Percentiles rank a stretch among this genome's conserved stretches.
Conservation (phyloP, 2,329 filamentous ascomycete species). For the Colletotrichum theobromicola region DNA sequence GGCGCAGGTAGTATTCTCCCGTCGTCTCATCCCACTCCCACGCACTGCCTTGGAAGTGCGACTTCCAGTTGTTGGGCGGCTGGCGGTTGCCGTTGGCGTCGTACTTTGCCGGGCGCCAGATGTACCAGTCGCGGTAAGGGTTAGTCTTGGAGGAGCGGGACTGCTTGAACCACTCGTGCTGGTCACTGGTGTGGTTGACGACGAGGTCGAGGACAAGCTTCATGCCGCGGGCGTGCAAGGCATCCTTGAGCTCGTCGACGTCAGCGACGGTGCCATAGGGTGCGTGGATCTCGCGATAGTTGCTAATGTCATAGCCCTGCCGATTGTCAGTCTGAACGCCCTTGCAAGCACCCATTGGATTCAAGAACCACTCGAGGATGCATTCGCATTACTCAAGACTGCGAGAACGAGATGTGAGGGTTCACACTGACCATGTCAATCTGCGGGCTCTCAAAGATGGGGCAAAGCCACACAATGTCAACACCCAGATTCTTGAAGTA, state of each 20-base stretch:
- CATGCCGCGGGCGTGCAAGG: slow-evolving; percentile 67
- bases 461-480: slow-evolving; percentile 62
- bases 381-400: neutral
- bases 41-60: slow-evolving; percentile 36
- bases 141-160: slow-evolving; percentile 58
- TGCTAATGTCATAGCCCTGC: slow-evolving; percentile 70
- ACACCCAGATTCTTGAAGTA: slow-evolving; percentile 61
- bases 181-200: slow-evolving; percentile 70
- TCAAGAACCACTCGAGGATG: neutral
- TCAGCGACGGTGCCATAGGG: slow-evolving; percentile 72
- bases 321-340: neutral
- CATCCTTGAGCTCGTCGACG: slow-evolving; percentile 66
- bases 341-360: neutral
- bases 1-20: slow-evolving; percentile 64
- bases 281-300: slow-evolving; percentile 71
- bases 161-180: slow-evolving; percentile 65
- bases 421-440: slow-evolving; percentile 60
- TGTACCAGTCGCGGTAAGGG: slow-evolving; percentile 66
- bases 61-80: slow-evolving; percentile 65
- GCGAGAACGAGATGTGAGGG: neutral
- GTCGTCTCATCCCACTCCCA: slow-evolving; percentile 57
- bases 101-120: slow-evolving; percentile 66
- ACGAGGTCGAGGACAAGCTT: slow-evolving; percentile 76
- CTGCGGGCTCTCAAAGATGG: slow-evolving; percentile 58
- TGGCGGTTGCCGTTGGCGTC: slow-evolving; percentile 61